Percentiles rank a stretch among this genome's conserved stretches.
Conservation (phyloP, 192 early-diverging fungal genomes). For the Oehlia diaphana region DNA sequence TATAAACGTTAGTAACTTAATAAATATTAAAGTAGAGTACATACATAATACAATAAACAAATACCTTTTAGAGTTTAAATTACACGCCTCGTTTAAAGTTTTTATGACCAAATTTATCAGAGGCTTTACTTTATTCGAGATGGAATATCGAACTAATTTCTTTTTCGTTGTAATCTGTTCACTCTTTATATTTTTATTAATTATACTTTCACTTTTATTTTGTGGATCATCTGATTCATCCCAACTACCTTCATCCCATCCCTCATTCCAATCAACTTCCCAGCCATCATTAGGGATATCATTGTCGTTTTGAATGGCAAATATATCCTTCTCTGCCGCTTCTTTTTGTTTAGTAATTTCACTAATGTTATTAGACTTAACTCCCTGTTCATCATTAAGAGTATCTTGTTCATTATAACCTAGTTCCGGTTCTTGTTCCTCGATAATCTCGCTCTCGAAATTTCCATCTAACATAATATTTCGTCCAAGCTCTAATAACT, state of each 20-base stretch:
- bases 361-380: background rate
- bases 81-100: conserved; percentile 8
- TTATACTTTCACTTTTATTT: background rate
- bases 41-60: too few relatives aligned
- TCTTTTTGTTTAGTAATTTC: background rate
- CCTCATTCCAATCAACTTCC: conserved; percentile 32
- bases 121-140: conserved; percentile 18
- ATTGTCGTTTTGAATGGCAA: background rate
- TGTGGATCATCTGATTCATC: background rate
- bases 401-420: background rate
- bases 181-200: background rate
- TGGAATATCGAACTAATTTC: conserved; percentile 13
- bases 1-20: background rate
- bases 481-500: conserved; percentile 44
- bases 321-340: background rate
- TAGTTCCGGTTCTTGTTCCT: conserved; percentile 2
- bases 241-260: conserved; percentile 5
- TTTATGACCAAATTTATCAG: conserved; percentile 18
- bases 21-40: background rate
- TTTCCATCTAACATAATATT: conserved; percentile 47
- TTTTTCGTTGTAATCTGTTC: background rate
- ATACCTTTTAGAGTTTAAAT: conserved; percentile 31
- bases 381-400: background rate
- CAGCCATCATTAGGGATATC: conserved; percentile 28
- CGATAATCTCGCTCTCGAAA: conserved; percentile 43